Evolutionary conservation across 2,329 filamentous ascomycete genomes (phyloP).

Genomic region (Cladosporium colombiae): DNA sequence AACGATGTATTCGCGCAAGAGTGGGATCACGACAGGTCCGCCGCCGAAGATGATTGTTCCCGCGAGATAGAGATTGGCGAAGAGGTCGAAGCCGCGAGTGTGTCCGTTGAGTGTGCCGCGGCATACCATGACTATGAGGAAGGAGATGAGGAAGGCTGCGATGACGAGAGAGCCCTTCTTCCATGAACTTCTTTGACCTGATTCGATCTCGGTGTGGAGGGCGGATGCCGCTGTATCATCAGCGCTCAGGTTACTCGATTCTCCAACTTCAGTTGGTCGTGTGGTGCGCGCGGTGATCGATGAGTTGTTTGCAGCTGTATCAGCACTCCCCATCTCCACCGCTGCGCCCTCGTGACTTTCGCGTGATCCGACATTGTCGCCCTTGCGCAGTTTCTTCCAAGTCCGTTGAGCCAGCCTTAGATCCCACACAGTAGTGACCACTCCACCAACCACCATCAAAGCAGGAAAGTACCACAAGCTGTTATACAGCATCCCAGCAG

Average conservation of each 20-base stretch:
- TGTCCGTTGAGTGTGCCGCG: conserved; percentile 42
- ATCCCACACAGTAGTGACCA: conserved; percentile 59
- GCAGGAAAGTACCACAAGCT: conserved; percentile 74
- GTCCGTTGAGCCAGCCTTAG: conserved; percentile 9
- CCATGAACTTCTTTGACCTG: conserved; percentile 20
- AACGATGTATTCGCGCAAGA: conserved; percentile 54
- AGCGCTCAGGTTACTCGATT: background rate
- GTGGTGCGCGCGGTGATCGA: background rate
- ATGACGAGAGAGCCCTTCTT: conserved; percentile 42
- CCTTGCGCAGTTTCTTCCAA: conserved; percentile 10
- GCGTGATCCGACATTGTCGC: background rate
- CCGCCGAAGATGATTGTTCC: conserved; percentile 60
- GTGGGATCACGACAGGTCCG: conserved; percentile 48
- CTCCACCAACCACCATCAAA: conserved; percentile 60
- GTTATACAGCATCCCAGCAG: conserved; percentile 69
- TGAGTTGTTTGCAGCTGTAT: background rate
- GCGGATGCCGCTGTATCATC: background rate
- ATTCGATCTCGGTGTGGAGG: background rate
- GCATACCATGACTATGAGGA: conserved; percentile 58
- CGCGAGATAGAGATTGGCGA: conserved; percentile 72
- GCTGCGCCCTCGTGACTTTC: background rate
- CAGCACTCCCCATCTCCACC: background rate
- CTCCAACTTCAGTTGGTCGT: background rate
- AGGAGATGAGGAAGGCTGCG: conserved; percentile 54
- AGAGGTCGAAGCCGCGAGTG: conserved; percentile 60